Evolutionary conservation across 2,329 filamentous ascomycete species (phyloP).

Genomic region (Colletotrichum coccodes): DNA sequence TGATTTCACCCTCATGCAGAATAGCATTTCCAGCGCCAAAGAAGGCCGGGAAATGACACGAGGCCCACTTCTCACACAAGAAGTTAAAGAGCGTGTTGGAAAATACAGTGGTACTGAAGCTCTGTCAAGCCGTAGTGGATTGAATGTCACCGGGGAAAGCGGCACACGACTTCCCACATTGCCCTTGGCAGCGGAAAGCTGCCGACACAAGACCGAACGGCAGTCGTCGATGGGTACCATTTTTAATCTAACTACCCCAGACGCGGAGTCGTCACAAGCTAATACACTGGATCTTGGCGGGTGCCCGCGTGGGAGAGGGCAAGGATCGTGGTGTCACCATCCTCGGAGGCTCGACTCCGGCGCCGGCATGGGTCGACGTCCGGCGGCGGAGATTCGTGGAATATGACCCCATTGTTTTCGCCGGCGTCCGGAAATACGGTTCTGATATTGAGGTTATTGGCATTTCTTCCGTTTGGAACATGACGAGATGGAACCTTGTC

Average conservation of each 20-base stretch:
- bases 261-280: not conserved
- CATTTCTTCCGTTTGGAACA: not conserved
- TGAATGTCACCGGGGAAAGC: not conserved
- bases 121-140: no score
- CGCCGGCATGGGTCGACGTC: not conserved
- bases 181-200: not conserved
- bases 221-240: not conserved
- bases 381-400: constrained; percentile 1
- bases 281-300: not conserved
- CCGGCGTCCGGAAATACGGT: not conserved
- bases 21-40: not conserved
- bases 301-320: not conserved
- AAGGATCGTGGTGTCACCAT: not conserved
- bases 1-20: not conserved
- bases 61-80: not conserved
- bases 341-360: constrained; percentile 11
- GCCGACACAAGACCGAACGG: not conserved
- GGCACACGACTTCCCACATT: not conserved
- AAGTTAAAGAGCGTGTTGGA: not conserved
- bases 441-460: not conserved
- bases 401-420: not conserved
- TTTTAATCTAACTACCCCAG: not conserved
- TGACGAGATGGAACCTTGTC: not conserved
- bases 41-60: not conserved
- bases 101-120: not conserved